Evolutionary conservation across 805 yeast genomes (phyloP).

Genomic region (Henningerozyma blattae): DNA sequence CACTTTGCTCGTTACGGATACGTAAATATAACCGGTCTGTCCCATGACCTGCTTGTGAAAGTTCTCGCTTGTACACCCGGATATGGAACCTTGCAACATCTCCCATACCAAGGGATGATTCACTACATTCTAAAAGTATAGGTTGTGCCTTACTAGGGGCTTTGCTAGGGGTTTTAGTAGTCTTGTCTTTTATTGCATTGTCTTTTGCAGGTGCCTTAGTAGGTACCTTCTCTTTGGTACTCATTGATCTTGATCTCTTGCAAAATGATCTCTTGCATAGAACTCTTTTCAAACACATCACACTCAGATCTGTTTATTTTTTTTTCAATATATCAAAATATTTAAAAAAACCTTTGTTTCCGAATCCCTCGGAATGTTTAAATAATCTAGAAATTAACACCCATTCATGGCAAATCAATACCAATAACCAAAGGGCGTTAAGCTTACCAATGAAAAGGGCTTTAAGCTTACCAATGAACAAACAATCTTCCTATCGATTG

Average conservation of each 20-base stretch:
- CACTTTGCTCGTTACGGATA: constrained; percentile 59
- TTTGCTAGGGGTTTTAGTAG: too few species aligned
- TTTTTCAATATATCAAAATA: background rate
- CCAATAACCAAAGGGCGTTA: background rate
- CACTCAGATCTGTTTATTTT: background rate
- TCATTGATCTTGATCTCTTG: too few species aligned
- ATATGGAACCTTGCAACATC: constrained; percentile 19
- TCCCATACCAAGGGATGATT: constrained; percentile 15
- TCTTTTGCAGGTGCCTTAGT: too few species aligned
- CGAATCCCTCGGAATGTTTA: background rate
- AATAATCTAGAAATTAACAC: background rate
- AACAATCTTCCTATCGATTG: constrained; percentile 9
- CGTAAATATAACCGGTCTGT: constrained; percentile 27
- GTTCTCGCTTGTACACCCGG: constrained; percentile 9
- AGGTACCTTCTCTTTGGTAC: too few species aligned
- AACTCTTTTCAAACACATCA: too few species aligned
- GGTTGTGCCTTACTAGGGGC: background rate
- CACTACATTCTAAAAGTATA: background rate
- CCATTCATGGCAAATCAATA: background rate
- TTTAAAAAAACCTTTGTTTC: background rate
- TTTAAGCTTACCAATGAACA: constrained; percentile 1
- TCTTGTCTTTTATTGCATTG: too few species aligned
- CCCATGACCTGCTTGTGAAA: constrained; percentile 5
- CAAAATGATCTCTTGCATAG: too few species aligned
- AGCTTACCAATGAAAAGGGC: background rate